phyloP scores from a whole-genome alignment of 352 stramenopile species.

The Globisporangium yorkense region DNA sequence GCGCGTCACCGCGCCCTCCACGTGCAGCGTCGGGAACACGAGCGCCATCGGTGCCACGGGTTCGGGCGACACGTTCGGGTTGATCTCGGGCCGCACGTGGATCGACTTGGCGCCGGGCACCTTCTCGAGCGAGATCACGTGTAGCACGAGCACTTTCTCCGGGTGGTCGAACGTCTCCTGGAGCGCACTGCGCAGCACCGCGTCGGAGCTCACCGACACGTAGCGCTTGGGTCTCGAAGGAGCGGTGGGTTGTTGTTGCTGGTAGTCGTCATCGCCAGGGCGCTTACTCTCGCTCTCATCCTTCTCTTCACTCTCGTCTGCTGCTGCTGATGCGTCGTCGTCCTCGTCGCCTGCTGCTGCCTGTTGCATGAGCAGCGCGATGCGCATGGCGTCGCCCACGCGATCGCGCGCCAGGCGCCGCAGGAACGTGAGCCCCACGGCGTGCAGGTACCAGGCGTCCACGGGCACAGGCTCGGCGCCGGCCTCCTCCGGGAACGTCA shows the following conservation, averaged over 20 bases:
- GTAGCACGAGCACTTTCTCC: constrained; percentile 58
- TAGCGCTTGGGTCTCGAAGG: constrained; percentile 31
- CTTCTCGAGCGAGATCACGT: constrained; percentile 63
- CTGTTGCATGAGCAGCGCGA: constrained; percentile 60
- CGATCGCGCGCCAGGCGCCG: constrained; percentile 64
- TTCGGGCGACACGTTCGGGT: constrained; percentile 79
- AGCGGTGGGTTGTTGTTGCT: neutral
- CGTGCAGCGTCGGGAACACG: constrained; percentile 64
- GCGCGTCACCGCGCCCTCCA: constrained; percentile 36
- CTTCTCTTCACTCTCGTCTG: constrained; percentile 3
- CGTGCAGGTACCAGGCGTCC: constrained; percentile 78
- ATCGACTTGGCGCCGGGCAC: constrained; percentile 48
- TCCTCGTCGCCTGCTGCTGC: constrained; percentile 7
- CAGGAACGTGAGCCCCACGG: constrained; percentile 64
- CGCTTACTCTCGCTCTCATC: neutral
- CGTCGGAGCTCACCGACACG: constrained; percentile 49
- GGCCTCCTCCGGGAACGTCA: constrained; percentile 74
- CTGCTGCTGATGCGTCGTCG: neutral
- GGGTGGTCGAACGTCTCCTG: constrained; percentile 62
- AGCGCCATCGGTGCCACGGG: constrained; percentile 55
- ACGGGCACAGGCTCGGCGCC: constrained; percentile 71
- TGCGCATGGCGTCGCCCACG: constrained; percentile 46
- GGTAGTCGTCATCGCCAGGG: neutral
- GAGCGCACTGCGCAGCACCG: constrained; percentile 44
- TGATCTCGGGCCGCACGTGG: constrained; percentile 68